Percentiles rank a stretch among this genome's conserved stretches.
These are phyloP conservation scores for Neurospora sp. DNA, from an alignment of 495 filamentous ascomycete species.

Conservation along the genomic window DNA sequence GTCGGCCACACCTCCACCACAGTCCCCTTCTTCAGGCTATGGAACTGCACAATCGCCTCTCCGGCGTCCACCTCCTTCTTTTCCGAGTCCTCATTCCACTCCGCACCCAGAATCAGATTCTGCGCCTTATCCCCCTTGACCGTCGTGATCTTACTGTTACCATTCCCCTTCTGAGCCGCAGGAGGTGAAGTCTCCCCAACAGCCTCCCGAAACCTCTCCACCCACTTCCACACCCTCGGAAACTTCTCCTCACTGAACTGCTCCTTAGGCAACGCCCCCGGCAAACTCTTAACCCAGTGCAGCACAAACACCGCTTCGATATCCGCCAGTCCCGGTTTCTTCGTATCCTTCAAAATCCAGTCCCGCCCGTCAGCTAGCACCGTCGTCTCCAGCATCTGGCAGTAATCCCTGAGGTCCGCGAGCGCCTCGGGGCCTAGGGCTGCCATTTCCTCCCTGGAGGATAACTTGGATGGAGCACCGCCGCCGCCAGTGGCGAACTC, in stretches of 20 bases:
- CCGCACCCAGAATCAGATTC: constrained; percentile 20
- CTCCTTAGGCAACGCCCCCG: constrained; percentile 32
- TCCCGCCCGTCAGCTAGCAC: constrained; percentile 45
- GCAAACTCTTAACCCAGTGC: constrained; percentile 44
- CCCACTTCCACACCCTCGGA: constrained; percentile 46
- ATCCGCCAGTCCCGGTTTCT: constrained; percentile 42
- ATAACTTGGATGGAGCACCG: constrained; percentile 2
- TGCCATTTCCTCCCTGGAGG: constrained; percentile 2
- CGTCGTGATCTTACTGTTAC: constrained; percentile 15
- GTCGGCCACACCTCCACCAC: constrained; percentile 45
- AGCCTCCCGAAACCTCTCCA: constrained; percentile 37
- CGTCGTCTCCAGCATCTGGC: constrained; percentile 42
- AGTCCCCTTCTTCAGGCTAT: constrained; percentile 34
- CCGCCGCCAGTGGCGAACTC: constrained; percentile 16
- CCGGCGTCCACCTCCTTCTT: constrained; percentile 32
- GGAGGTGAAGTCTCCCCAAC: constrained; percentile 4
- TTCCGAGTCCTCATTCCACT: constrained; percentile 22
- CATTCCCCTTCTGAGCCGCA: constrained; percentile 12
- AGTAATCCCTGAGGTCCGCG: constrained; percentile 26
- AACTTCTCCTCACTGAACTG: constrained; percentile 31
- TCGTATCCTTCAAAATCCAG: constrained; percentile 39
- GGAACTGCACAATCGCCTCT: constrained; percentile 18
- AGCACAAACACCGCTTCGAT: constrained; percentile 52
- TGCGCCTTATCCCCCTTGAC: constrained; percentile 42
- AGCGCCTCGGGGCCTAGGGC: constrained; percentile 36